phyloP scores from a whole-genome alignment of 2,329 filamentous ascomycete genomes.

The Pseudogymnoascus sp. region DNA sequence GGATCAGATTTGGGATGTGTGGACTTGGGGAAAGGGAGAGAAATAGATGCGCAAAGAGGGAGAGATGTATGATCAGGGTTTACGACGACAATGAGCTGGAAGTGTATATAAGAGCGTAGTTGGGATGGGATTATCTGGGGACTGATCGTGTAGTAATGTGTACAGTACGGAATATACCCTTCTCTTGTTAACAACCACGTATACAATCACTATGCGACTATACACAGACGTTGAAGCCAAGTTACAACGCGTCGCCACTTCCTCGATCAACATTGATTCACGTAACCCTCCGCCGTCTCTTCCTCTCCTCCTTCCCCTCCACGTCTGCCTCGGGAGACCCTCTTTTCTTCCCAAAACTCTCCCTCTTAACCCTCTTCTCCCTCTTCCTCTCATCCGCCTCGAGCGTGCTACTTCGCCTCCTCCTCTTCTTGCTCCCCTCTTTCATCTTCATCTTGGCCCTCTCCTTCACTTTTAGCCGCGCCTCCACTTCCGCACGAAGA shows the following conservation, averaged over 20 bases:
- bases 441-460: conserved; percentile 4
- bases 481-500: conserved; percentile 7
- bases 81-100: neutral
- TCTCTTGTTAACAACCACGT: neutral
- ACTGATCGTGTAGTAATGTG: neutral
- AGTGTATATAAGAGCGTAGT: conserved; percentile 8
- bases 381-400: neutral
- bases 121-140: neutral
- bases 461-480: conserved; percentile 2
- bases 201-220: neutral
- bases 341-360: conserved; percentile 1
- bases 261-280: neutral
- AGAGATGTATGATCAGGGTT: conserved; percentile 20
- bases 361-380: conserved; percentile 7
- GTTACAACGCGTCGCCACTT: neutral
- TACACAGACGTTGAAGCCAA: neutral
- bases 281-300: neutral
- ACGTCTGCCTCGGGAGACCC: neutral
- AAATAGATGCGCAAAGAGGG: conserved; percentile 19
- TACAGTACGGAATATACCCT: conserved; percentile 1
- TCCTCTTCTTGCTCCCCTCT: conserved; percentile 6
- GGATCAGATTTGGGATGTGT: conserved; percentile 39
- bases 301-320: neutral
- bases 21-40: conserved; percentile 36
- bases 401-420: neutral